These are phyloP conservation scores for Pythium phragmitis DNA, from an alignment of 352 stramenopile species.

Conservation along the genomic window DNA sequence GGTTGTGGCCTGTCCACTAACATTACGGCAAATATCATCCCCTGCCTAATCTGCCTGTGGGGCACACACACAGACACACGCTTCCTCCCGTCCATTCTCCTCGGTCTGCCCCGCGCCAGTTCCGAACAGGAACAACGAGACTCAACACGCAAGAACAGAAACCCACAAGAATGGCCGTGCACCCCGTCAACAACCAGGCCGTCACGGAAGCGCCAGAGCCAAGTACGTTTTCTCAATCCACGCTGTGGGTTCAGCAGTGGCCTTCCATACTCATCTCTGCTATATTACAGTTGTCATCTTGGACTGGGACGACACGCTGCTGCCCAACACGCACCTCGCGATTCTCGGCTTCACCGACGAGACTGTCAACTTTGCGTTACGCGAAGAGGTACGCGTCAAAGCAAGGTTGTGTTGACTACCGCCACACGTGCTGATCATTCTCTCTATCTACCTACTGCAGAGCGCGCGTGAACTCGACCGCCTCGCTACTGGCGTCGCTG, in stretches of 20 bases:
- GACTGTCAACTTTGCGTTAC: constrained; percentile 39
- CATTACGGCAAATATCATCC: too few species aligned
- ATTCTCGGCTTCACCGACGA: constrained; percentile 67
- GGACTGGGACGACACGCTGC: constrained; percentile 82
- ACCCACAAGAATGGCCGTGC: constrained; percentile 16
- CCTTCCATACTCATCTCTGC: background rate
- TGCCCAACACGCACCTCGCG: constrained; percentile 70
- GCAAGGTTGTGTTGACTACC: background rate
- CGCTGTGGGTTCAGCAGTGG: background rate
- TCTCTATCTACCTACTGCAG: constrained; percentile 12
- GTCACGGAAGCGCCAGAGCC: constrained; percentile 10
- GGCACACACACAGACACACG: too few species aligned
- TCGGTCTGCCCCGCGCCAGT: background rate
- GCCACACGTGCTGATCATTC: background rate
- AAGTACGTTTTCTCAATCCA: background rate
- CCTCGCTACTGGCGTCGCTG: constrained; percentile 37
- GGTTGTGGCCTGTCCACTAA: too few species aligned
- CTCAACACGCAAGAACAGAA: background rate
- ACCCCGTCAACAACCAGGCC: constrained; percentile 22
- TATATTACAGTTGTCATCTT: constrained; percentile 57
- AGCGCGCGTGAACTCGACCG: constrained; percentile 32
- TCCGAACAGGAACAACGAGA: background rate
- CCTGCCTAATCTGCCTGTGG: too few species aligned
- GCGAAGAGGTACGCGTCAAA: constrained; percentile 27
- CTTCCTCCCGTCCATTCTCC: too few species aligned